These are phyloP conservation scores for Thelonectria blattea DNA, from an alignment of 2,329 filamentous ascomycete genomes.

Conservation along the genomic window DNA sequence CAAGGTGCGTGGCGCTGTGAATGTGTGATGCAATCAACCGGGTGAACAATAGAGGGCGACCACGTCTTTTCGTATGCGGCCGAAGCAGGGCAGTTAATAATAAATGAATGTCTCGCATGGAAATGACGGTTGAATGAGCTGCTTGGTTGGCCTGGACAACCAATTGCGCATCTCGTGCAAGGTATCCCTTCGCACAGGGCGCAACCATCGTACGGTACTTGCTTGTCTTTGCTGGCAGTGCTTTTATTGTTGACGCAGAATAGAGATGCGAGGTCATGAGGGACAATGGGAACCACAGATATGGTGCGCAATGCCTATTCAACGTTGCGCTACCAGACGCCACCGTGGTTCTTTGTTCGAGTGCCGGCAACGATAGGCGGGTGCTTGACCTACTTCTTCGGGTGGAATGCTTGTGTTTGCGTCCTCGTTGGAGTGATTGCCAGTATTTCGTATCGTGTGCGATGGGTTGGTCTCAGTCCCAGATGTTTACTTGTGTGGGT, in stretches of 20 bases:
- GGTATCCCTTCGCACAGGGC: not conserved
- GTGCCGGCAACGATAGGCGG: not conserved
- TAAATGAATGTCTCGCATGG: not conserved
- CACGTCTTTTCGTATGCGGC: not conserved
- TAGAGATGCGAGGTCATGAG: not conserved
- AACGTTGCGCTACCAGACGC: not conserved
- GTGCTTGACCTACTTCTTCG: not conserved
- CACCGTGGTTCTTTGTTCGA: not conserved
- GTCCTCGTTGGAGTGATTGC: not conserved
- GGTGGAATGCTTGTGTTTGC: slow-evolving; percentile 28
- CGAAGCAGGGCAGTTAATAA: not conserved
- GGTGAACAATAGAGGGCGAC: slow-evolving; percentile 8
- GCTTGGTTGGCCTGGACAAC: not conserved
- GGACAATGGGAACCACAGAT: not conserved
- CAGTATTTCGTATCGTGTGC: not conserved
- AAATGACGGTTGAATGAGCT: not conserved
- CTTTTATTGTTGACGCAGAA: not conserved
- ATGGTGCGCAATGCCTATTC: not conserved
- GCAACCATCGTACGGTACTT: not conserved
- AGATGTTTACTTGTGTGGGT: not conserved
- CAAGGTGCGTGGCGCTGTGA: not conserved
- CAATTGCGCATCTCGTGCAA: not conserved
- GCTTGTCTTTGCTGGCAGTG: not conserved
- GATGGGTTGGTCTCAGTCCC: slow-evolving; percentile 9
- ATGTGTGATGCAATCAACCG: slow-evolving; percentile 5